Evolutionary conservation across 345 rosid species (phyloP), one percentile per base, ranked within the genome.

Genomic region (Linum lewisii): DNA sequence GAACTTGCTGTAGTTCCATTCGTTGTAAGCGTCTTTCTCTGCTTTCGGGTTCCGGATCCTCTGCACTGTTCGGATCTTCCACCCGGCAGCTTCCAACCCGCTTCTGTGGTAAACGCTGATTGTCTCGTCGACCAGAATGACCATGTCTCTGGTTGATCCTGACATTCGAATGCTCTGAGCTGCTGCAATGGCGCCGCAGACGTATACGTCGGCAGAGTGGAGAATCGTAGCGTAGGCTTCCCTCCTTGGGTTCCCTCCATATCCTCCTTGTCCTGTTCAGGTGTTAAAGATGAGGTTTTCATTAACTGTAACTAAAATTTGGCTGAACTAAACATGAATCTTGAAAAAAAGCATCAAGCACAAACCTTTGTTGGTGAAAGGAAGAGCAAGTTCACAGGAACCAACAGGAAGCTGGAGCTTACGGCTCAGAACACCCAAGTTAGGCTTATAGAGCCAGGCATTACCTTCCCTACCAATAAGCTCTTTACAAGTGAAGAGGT

Each of bases 191-290:
- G 60, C 60, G 18, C 60, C 60, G 19, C 60, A 57, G 44, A 57
- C 60, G 21, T 57, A 57, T 3, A 57, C 47, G 34, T 57, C 42
- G n/a, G 60, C 60, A 3, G 60, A 57, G 22, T 57, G 60, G 3
- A 57, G 60, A 20, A 57, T 57, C 36, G 60, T 57, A 8, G 60
- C 60, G 44, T 57, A 57, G 15, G 60, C 60, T 57, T 57, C 60
- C 54, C 71, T 21, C 53, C 6, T 44, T 9, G 69, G 69, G 63
- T 72, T 81, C 63, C 89, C 91, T 7, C 77, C 72, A 61, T 84
- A 22, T 60, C 49, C 79, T 62, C 55, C 76, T 95, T 84, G 80
- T 11, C 18, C 51, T 60, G 58, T 60, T 53, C 60, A 66, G 36
- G 21, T 34, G 38, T 5, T n/a, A n/a, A n/a, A n/a, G n/a, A n/a